phyloP scores from a whole-genome alignment of 306 rosid genomes.

The Castanea sativa region DNA sequence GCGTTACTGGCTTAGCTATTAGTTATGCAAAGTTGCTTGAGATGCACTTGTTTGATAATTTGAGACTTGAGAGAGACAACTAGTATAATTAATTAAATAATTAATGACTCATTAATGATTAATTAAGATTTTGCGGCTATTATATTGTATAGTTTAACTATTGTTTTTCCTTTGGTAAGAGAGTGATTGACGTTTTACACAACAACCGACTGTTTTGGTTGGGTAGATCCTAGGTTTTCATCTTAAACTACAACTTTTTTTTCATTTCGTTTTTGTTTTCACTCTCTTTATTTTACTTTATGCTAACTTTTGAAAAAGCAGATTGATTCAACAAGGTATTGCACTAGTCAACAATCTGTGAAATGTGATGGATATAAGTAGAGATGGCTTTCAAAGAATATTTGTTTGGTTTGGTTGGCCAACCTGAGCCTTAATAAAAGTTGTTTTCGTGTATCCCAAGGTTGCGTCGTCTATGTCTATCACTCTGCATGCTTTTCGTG shows the following conservation, averaged over 20 bases:
- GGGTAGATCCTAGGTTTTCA: neutral
- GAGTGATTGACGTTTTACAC: neutral
- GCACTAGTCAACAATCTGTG: neutral
- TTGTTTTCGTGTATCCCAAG: neutral
- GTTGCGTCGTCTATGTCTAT: neutral
- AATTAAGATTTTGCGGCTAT: too few relatives aligned
- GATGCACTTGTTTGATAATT: too few relatives aligned
- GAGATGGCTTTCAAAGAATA: neutral
- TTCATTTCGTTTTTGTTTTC: too few relatives aligned
- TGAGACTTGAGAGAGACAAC: too few relatives aligned
- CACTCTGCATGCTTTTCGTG: neutral
- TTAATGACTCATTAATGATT: too few relatives aligned
- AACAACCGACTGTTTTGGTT: neutral
- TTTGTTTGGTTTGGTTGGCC: neutral
- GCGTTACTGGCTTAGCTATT: too few relatives aligned
- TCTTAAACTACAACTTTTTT: too few relatives aligned
- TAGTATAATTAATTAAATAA: too few relatives aligned
- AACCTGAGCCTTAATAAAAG: neutral
- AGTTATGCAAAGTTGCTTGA: too few relatives aligned
- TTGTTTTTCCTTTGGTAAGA: neutral
- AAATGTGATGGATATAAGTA: neutral
- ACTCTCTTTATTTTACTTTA: too few relatives aligned
- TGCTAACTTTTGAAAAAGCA: neutral
- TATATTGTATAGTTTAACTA: too few relatives aligned
- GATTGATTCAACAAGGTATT: neutral